Conservation (phyloP, 192 early-diverging fungal genomes). For the Linnemannia elongata region DNA sequence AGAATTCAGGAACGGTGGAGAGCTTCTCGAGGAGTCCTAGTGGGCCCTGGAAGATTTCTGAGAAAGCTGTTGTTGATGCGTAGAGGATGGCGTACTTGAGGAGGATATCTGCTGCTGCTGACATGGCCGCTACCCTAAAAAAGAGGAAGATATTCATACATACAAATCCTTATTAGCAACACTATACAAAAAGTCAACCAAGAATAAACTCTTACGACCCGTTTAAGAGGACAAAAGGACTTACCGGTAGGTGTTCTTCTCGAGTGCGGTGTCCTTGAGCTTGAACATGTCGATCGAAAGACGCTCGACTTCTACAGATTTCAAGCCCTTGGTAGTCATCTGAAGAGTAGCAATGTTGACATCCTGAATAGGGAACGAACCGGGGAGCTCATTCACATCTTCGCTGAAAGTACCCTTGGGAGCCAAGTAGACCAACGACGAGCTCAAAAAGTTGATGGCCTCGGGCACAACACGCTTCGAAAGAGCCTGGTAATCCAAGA, state of each 20-base stretch:
- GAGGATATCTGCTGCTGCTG: constrained; percentile 55
- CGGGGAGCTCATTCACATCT: constrained; percentile 39
- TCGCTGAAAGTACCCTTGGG: constrained; percentile 54
- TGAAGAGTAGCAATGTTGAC: constrained; percentile 35
- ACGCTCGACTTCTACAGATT: constrained; percentile 29
- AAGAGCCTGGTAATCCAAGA: constrained; percentile 72
- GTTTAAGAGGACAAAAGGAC: background rate
- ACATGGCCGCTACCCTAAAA: constrained; percentile 57
- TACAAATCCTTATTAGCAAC: background rate
- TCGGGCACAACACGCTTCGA: constrained; percentile 85
- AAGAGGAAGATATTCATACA: background rate
- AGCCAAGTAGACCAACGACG: constrained; percentile 59
- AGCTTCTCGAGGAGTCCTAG: constrained; percentile 50
- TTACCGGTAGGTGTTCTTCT: constrained; percentile 53
- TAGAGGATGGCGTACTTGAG: constrained; percentile 67
- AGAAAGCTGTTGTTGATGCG: constrained; percentile 72
- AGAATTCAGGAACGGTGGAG: constrained; percentile 14
- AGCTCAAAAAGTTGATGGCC: constrained; percentile 74
- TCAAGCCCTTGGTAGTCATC: constrained; percentile 49
- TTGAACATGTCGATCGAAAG: constrained; percentile 50
- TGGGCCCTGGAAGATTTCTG: constrained; percentile 69
- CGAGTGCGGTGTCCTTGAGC: constrained; percentile 44
- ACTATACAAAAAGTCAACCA: background rate
- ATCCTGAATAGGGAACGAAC: constrained; percentile 61
- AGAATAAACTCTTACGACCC: background rate